Conservation (phyloP, 208 protist genomes). For the Leishmania arabica region DNA sequence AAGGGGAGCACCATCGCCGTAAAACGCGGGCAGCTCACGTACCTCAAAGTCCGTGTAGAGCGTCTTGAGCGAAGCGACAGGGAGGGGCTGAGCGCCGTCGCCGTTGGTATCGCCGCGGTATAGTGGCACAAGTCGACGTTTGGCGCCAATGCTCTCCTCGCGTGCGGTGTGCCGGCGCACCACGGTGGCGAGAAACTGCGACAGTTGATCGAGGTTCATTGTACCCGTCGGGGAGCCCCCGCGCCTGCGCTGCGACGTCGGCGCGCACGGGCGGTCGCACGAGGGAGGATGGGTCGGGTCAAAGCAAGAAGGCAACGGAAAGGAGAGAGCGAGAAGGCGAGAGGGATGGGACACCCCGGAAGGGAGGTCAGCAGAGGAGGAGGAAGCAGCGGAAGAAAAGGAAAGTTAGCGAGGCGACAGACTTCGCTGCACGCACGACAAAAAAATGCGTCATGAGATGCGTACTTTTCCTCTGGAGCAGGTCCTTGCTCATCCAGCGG, state of each 20-base stretch:
- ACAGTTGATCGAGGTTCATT: slow-evolving; percentile 3
- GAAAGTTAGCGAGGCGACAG: neutral
- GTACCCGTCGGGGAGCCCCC: neutral
- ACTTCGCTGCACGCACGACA: neutral
- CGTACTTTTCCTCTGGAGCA: neutral
- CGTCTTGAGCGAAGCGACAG: slow-evolving; percentile 73
- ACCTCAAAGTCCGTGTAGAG: slow-evolving; percentile 91
- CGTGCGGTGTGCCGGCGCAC: slow-evolving; percentile 25
- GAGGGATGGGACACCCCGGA: neutral
- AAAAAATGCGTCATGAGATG: neutral
- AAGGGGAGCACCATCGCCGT: slow-evolving; percentile 65
- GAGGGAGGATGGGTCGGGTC: neutral
- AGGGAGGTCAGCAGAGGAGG: neutral
- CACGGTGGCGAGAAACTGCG: slow-evolving; percentile 12
- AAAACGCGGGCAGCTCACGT: slow-evolving; percentile 70
- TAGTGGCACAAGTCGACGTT: slow-evolving; percentile 47
- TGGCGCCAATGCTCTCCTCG: slow-evolving; percentile 68
- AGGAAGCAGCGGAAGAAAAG: too few relatives aligned
- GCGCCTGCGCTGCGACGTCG: neutral
- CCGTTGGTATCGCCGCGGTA: slow-evolving; percentile 14
- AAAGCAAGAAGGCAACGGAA: neutral
- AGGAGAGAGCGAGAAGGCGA: neutral
- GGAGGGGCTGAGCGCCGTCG: slow-evolving; percentile 13
- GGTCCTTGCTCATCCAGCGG: neutral
- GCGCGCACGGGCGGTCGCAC: neutral